Evolutionary conservation across 202 grass and related monocot genomes (phyloP).

Genomic region (Zizania palustris): DNA sequence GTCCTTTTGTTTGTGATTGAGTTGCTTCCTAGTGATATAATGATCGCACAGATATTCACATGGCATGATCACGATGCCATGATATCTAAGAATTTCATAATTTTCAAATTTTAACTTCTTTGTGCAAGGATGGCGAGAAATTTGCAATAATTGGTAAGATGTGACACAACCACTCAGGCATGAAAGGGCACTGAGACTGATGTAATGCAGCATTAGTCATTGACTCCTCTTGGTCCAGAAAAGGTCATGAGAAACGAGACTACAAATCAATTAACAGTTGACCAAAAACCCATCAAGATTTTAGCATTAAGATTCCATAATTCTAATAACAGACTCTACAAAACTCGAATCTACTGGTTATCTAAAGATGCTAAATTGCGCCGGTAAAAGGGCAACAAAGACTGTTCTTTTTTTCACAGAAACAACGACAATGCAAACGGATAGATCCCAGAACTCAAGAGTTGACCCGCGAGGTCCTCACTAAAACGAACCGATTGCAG

Average conservation of each 20-base stretch:
- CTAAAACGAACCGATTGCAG: neutral
- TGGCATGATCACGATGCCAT: neutral
- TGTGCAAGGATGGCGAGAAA: neutral
- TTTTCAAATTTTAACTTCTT: neutral
- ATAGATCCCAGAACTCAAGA: constrained; percentile 19
- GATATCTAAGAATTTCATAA: neutral
- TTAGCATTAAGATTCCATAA: neutral
- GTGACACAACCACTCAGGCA: neutral
- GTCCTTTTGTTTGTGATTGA: neutral
- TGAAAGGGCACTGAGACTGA: neutral
- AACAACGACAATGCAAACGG: neutral
- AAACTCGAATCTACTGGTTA: neutral
- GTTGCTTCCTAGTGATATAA: neutral
- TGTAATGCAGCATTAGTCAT: neutral
- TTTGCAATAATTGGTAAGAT: neutral
- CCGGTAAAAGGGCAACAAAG: neutral
- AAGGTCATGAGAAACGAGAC: constrained; percentile 1
- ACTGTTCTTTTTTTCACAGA: neutral
- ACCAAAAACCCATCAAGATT: neutral
- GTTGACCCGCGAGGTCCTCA: neutral
- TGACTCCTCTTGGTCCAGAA: neutral
- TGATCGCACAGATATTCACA: neutral
- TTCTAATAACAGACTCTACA: neutral
- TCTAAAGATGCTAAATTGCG: neutral
- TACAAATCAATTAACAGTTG: neutral